Evolutionary conservation across 345 rosid genomes (phyloP), one percentile per base, ranked within the genome.

Genomic region (Rhizophora apiculata): DNA sequence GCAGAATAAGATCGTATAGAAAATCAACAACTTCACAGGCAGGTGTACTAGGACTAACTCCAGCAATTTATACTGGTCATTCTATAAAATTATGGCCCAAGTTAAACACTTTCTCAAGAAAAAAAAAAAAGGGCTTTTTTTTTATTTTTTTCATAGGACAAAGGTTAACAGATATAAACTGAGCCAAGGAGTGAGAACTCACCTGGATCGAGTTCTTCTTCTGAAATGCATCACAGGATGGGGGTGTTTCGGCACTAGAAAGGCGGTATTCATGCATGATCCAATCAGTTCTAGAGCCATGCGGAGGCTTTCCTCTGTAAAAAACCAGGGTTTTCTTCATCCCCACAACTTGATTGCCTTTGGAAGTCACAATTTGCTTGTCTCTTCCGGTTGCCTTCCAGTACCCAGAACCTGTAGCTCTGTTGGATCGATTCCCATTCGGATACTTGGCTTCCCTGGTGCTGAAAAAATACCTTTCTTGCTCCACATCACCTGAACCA

Each of bases 351-450:
- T 85, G 89, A 56, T 79, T 80, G 27, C 89, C 85, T 76, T 83
- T 83, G 64, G 85, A 72, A 73, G 84, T 83, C 56, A 83, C 77
- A 54, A 95, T 87, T 68, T 89, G 82, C 74, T 87, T 80, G 83
- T 95, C 99, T 3, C 92, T 80, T 64, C 99, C 99, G 13, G 97
- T 95, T n/a, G 99, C 96, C 81, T 92, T 91, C 99, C 97, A 95
- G 66, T 88, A 92, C 22, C 99, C 99, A 0, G 99, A 87, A 15
- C 77, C 74, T 24, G 99, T 88, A 2, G 97, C 93, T 32, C 99
- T 75, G 79, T 92, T 90, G 5, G 96, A 87, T 73, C 99, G 70
- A 78, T 88, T 95, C 63, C 99, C 99, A 69, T 88, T 95, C 3
- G 96, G 96, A 72, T 95, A 90, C 72, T 92, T 95, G 19, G 97